Conservation (phyloP, 1,284 basidiomycete genomes). For the Sporisorium scitamineum region DNA sequence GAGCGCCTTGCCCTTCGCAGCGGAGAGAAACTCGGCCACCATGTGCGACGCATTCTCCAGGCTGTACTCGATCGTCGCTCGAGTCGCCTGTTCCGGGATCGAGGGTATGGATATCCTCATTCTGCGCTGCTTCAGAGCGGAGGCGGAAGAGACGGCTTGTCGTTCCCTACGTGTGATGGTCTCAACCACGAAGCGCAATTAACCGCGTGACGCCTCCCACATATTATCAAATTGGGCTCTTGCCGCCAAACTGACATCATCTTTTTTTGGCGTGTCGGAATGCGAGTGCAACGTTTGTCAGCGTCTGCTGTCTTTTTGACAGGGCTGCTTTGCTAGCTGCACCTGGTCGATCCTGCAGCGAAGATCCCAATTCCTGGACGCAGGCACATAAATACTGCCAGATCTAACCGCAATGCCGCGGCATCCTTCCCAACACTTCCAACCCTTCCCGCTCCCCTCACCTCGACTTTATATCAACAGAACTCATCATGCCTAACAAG, state of each 20-base stretch:
- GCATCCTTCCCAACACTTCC: neutral
- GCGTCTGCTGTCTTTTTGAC: neutral
- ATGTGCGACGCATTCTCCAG: slow-evolving; percentile 46
- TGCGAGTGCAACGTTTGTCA: neutral
- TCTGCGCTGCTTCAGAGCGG: neutral
- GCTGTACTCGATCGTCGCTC: slow-evolving; percentile 39
- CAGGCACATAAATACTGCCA: neutral
- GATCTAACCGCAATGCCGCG: no score
- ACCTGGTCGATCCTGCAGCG: neutral
- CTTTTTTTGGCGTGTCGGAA: neutral
- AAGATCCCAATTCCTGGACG: neutral
- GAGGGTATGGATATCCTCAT: slow-evolving; percentile 68
- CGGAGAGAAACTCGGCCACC: slow-evolving; percentile 48
- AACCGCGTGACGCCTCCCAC: neutral
- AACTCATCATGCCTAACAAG: slow-evolving; percentile 15
- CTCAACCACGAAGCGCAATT: neutral
- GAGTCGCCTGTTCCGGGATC: slow-evolving; percentile 51
- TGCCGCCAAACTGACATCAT: neutral
- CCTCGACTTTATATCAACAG: neutral
- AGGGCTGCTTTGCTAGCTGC: neutral
- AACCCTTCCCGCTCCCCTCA: neutral
- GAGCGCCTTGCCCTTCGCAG: slow-evolving; percentile 47
- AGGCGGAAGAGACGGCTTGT: neutral
- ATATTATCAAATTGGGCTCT: neutral
- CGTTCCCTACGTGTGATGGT: neutral